phyloP scores from a whole-genome alignment of 2,329 filamentous ascomycete species.

The Ophiostoma tasmaniense region DNA sequence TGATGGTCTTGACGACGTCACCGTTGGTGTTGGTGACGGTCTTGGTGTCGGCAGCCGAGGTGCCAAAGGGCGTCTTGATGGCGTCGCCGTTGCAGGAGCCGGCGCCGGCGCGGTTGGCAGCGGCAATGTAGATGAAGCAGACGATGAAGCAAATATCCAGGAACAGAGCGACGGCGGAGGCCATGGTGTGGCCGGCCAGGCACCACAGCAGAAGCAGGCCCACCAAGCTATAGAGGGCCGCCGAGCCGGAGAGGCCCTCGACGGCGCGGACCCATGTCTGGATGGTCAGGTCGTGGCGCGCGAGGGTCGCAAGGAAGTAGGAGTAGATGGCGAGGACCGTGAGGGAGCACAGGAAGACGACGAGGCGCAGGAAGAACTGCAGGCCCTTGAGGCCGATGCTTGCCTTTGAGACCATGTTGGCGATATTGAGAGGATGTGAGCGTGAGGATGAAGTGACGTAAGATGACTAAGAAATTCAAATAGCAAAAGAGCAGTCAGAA shows the following conservation, averaged over 20 bases:
- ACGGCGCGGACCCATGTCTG: slow-evolving; percentile 61
- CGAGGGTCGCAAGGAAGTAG: slow-evolving; percentile 72
- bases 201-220: slow-evolving; percentile 71
- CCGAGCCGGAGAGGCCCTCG: slow-evolving; percentile 67
- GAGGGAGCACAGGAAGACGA: slow-evolving; percentile 64
- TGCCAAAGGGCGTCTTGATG: slow-evolving; percentile 62
- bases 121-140: slow-evolving; percentile 73
- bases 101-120: slow-evolving; percentile 62
- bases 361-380: slow-evolving; percentile 62
- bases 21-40: slow-evolving; percentile 41
- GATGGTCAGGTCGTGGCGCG: slow-evolving; percentile 56
- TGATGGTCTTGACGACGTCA: slow-evolving; percentile 41
- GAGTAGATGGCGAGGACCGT: slow-evolving; percentile 72
- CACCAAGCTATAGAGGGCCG: slow-evolving; percentile 63
- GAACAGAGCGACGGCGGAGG: slow-evolving; percentile 63
- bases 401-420: slow-evolving; percentile 47
- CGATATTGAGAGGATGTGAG: neutral
- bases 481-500: neutral
- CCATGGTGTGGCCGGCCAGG: slow-evolving; percentile 64
- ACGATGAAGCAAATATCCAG: slow-evolving; percentile 70
- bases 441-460: neutral
- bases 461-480: neutral
- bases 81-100: slow-evolving; percentile 49
- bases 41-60: slow-evolving; percentile 43
- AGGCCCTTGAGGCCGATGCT: slow-evolving; percentile 58